Base-by-base conservation (phyloP, 768 basidiomycete genomes). In the Russula griseocarnosa region DNA sequence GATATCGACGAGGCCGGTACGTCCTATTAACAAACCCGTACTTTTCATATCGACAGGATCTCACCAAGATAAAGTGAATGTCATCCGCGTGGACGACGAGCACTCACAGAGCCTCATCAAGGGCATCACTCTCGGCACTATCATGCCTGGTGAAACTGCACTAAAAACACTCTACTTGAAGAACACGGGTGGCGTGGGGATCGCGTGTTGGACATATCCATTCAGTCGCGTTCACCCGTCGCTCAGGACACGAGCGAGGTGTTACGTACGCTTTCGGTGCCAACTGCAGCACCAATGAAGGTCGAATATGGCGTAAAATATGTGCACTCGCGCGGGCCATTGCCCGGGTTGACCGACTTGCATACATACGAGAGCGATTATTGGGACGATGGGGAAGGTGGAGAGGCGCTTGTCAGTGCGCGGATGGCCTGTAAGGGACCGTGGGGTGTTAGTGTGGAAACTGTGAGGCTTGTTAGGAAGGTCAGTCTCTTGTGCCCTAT, bases 191-290 rank as follows among this genome's bases (percentile, higher is more conserved):
- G 81, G 80, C 1, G 76, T 82, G 1, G 91, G 89, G 83, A 89
- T 58, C 82, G 93, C 50, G 79, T 85, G 50, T 73, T 97, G 59
- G 94, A 97, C 71, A 77, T 96, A 40, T 94, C 92, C 0, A 76
- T 95, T 40, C 87, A 86, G 61, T 87, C 91, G 10, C 78, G 77
- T 26, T 71, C 80, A 28, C 59, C 68, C 1, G 55, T 69, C 6
- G 63, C 69, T 0, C 59, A 62, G 22, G 72, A 77, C 30, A 72
- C 73, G 32, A 84, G 80, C 62, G 94, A 96, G 71, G 80, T 81
- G 0, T 75, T 90, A 53, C 82, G 80, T 63, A 87, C 90, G 11
- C 71, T 95, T 16, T 73, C 79, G 6, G 79, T 98, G 16, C 83
- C 87, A 2, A 84, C 86, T 0, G 76, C 84, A n/a, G 78, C 80